Base-by-base conservation (phyloP, 116 monocot genomes). In the Zostera marina region DNA sequence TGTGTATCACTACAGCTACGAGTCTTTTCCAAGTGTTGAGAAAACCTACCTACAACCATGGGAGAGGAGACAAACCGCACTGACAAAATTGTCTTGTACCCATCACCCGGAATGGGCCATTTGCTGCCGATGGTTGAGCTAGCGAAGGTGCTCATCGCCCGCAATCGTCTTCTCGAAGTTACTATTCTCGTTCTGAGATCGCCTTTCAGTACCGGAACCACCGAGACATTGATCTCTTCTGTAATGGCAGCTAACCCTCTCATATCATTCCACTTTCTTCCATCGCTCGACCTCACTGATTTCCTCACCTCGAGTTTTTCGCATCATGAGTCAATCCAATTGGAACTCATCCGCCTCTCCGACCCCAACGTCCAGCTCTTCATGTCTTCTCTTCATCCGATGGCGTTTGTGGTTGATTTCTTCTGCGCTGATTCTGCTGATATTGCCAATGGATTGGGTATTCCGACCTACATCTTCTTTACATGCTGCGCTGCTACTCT, bases 71-170 rank as follows among this genome's bases (percentile, higher is more conserved):
- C 0, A 1, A 56, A 1, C 32, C 2, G 19, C 47, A 41, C 32
- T 40, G 40, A 56, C 9, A 41, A 58, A 14, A 24, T 85, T n/a
- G 77, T 80, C 8, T 73, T 86, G 14, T 91, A 84, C 75, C 80
- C 83, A 2, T 86, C 76, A 8, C 78, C 76, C 4, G 82, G 76
- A 8, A 83, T 92, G 78, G 87, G 92, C 26, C 92, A 92, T 70
- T 76, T 92, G 2, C 80, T 78, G 38, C 68, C 92, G 59, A 83
- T 83, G 78, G 66, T 87, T 9, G 76, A 83, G 81, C 76, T 92
- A 10, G 87, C 54, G 8, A 87, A 78, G 74, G 62, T 78, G 32
- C 58, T 81, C 64, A 53, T 52, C 22, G 62, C 75, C 19, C 54
- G 73, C 32, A 32, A 32, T 61, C 59, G 39, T 41, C 13, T 42